Percentiles rank a stretch among this genome's conserved stretches.
These are phyloP conservation scores for Aspergillus aculeatus DNA, from an alignment of 2,329 filamentous ascomycete species.

Conservation along the genomic window DNA sequence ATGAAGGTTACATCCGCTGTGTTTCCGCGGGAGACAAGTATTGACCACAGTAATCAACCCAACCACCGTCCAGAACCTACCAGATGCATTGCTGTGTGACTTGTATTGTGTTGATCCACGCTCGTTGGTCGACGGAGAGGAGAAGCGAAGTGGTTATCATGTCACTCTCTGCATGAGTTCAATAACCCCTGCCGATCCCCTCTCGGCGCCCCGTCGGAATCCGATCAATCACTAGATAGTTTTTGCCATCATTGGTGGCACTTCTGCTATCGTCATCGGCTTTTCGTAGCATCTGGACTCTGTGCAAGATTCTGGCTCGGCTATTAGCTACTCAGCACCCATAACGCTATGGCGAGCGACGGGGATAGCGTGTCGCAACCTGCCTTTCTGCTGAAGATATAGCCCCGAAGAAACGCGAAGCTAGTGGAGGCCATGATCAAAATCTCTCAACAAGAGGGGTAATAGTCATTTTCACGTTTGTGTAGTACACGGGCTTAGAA, in stretches of 20 bases:
- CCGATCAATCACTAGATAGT: neutral
- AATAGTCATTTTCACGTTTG: too few species aligned
- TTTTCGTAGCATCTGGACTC: neutral
- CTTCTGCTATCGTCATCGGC: neutral
- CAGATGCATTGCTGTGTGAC: neutral
- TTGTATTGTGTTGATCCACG: neutral
- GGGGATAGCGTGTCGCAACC: neutral
- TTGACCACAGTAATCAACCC: neutral
- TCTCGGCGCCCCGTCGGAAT: neutral
- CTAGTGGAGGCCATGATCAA: too few species aligned
- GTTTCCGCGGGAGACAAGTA: neutral
- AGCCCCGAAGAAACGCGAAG: too few species aligned
- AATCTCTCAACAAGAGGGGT: too few species aligned
- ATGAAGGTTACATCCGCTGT: too few species aligned
- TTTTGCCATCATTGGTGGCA: neutral
- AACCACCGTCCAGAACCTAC: neutral
- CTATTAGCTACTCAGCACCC: neutral
- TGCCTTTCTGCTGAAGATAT: neutral
- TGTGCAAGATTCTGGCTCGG: neutral
- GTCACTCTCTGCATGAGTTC: neutral
- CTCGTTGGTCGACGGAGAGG: neutral
- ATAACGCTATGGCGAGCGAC: neutral
- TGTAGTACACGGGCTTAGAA: too few species aligned
- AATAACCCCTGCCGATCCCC: neutral
- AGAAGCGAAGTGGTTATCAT: neutral